Percentiles rank a stretch among this genome's conserved stretches.
These are phyloP conservation scores for Tetrahymena thermophila DNA, from an alignment of 73 alveolate genomes.

Conservation along the genomic window DNA sequence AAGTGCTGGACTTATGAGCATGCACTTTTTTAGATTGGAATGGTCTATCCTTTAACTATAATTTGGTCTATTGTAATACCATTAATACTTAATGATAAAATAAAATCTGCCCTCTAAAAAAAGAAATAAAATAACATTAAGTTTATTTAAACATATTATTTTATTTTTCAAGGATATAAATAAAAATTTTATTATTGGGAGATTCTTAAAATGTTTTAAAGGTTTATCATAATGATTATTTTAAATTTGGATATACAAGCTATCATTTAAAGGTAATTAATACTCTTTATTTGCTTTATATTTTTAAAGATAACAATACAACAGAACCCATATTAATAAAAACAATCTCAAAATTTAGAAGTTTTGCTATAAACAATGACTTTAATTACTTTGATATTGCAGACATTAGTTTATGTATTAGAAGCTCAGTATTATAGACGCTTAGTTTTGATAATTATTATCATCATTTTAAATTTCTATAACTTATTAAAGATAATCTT, in stretches of 20 bases:
- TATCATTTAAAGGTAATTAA: neutral
- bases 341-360: neutral
- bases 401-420: neutral
- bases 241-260: neutral
- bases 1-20: neutral
- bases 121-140: no score
- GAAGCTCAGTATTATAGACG: neutral
- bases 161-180: neutral
- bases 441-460: neutral
- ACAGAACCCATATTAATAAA: neutral
- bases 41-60: neutral
- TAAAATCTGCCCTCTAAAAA: neutral
- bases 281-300: neutral
- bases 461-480: no score
- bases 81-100: no score
- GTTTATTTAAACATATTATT: neutral
- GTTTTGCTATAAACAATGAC: neutral
- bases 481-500: neutral
- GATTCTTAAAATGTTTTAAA: neutral
- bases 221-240: neutral
- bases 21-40: neutral
- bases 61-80: neutral
- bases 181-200: neutral
- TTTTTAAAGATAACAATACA: neutral
- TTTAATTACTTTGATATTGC: neutral